A percentile compares a stretch with the other conserved stretches of the same genome.
Evolutionary conservation across 768 basidiomycete species (phyloP).

Genomic region (Rhizopogon salebrosus): DNA sequence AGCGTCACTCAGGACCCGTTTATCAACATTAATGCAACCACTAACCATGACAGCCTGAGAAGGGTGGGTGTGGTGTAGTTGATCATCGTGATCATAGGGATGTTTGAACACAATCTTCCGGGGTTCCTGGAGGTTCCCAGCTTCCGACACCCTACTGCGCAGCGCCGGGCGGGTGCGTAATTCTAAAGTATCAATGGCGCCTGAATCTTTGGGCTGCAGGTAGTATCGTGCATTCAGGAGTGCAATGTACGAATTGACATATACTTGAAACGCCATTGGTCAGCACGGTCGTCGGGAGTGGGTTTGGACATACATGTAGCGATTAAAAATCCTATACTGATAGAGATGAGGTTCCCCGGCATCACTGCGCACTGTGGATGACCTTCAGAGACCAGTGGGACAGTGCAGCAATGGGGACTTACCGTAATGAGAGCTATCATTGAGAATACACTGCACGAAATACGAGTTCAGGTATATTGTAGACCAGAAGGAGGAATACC

Average conservation of each 20-base stretch:
- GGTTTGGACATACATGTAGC: background rate
- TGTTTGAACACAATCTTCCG: background rate
- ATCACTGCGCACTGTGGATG: background rate
- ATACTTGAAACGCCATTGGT: background rate
- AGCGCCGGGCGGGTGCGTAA: background rate
- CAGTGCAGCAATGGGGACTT: background rate
- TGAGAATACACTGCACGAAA: background rate
- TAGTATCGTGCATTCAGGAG: background rate
- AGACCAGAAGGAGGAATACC: background rate
- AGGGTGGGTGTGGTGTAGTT: background rate
- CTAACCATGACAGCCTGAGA: background rate
- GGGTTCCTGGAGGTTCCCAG: background rate
- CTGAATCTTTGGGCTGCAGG: background rate
- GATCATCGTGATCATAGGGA: background rate
- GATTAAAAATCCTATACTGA: background rate
- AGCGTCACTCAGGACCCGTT: background rate
- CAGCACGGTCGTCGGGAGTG: background rate
- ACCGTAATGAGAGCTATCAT: background rate
- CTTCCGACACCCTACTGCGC: background rate
- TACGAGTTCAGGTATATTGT: background rate
- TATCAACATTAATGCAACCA: background rate
- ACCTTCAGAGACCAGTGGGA: background rate
- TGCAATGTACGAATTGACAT: background rate
- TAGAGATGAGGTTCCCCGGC: background rate
- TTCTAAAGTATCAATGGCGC: background rate